These are phyloP conservation scores for Backusella sp. DNA, from an alignment of 192 early-diverging fungal genomes.

Conservation along the genomic window DNA sequence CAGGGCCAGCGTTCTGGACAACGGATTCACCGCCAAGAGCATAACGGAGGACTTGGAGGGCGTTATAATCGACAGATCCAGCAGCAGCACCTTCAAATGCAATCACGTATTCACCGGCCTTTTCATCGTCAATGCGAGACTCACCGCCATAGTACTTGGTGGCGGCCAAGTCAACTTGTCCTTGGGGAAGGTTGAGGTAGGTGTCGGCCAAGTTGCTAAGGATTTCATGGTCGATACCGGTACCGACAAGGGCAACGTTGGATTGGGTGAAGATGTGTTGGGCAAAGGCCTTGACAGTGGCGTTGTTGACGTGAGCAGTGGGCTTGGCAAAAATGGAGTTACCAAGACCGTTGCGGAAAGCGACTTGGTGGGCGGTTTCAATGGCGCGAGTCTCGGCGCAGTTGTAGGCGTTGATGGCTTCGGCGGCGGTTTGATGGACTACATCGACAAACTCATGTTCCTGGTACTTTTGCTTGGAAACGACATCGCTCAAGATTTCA, in stretches of 20 bases:
- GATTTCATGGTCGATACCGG: constrained; percentile 74
- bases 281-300: constrained; percentile 75
- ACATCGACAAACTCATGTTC: constrained; percentile 86
- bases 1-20: constrained; percentile 63
- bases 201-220: constrained; percentile 66
- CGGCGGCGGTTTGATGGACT: constrained; percentile 55
- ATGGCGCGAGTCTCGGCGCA: constrained; percentile 65
- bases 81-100: constrained; percentile 74
- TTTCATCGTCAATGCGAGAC: constrained; percentile 67
- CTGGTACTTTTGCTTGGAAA: constrained; percentile 77
- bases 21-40: constrained; percentile 61
- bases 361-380: constrained; percentile 83
- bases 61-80: constrained; percentile 59
- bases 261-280: constrained; percentile 64
- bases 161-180: constrained; percentile 26
- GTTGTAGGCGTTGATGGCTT: constrained; percentile 63
- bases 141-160: constrained; percentile 85
- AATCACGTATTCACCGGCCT: constrained; percentile 68
- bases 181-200: constrained; percentile 45
- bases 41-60: constrained; percentile 60
- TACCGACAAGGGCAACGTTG: constrained; percentile 83
- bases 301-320: constrained; percentile 61
- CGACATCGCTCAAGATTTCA: constrained; percentile 77
- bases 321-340: constrained; percentile 87
- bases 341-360: constrained; percentile 93